phyloP scores from a whole-genome alignment of 2,329 filamentous ascomycete species.

The Penicillium verrucosum region DNA sequence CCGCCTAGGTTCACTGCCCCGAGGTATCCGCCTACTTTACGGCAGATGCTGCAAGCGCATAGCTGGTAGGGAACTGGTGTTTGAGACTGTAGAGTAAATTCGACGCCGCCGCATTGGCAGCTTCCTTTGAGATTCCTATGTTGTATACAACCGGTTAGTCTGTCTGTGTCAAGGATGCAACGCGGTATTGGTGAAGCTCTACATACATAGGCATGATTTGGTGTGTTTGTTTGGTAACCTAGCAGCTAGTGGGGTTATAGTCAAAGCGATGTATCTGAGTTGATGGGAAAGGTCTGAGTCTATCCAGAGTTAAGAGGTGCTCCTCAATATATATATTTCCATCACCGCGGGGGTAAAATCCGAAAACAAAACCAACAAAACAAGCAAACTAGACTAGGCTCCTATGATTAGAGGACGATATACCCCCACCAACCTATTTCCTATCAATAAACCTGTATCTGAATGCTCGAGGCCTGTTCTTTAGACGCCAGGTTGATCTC shows the following conservation, averaged over 20 bases:
- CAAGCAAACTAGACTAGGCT: neutral
- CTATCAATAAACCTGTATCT: neutral
- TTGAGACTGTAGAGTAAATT: constrained; percentile 46
- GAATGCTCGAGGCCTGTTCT: neutral
- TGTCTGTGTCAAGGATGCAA: neutral
- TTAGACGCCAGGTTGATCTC: neutral
- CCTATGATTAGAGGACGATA: neutral
- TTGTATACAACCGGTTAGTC: constrained; percentile 11
- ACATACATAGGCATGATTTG: constrained; percentile 13
- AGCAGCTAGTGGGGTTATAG: neutral
- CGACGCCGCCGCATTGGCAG: constrained; percentile 49
- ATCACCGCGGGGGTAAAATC: neutral
- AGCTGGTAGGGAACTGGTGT: constrained; percentile 50
- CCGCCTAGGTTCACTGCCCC: constrained; percentile 49
- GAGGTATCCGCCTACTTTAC: constrained; percentile 46
- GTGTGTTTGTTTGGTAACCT: neutral
- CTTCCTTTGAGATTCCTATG: constrained; percentile 49
- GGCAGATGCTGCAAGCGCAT: constrained; percentile 50
- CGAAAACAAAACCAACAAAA: neutral
- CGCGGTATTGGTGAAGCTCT: neutral
- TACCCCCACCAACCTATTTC: neutral
- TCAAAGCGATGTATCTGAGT: neutral
- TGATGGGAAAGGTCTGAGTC: neutral
- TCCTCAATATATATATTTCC: constrained; percentile 8
- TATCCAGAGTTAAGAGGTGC: constrained; percentile 20